Conservation (phyloP, 1,139 yeast species). For the Hemisphaericaspora subhashii region DNA sequence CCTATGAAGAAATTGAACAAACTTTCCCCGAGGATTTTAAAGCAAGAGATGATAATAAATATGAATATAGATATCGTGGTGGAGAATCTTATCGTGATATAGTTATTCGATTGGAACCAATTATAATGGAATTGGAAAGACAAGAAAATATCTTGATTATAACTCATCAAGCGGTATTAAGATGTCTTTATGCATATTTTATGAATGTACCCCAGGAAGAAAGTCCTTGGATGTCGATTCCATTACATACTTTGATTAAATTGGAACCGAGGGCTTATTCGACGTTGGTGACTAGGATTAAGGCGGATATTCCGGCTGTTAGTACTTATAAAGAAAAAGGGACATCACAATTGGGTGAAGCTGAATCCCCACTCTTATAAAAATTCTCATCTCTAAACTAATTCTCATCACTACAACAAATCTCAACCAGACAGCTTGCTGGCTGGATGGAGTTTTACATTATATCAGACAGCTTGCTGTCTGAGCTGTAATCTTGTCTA, state of each 20-base stretch:
- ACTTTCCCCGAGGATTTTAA: constrained; percentile 91
- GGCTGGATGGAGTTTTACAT: too few species aligned
- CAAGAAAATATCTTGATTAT: constrained; percentile 94
- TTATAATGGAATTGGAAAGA: constrained; percentile 95
- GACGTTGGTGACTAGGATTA: constrained; percentile 82
- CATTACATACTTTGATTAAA: constrained; percentile 89
- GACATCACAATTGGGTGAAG: constrained; percentile 73
- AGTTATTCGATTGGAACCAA: constrained; percentile 90
- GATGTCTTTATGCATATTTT: constrained; percentile 95
- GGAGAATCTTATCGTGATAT: constrained; percentile 97
- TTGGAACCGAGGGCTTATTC: constrained; percentile 93
- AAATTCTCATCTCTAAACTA: background rate
- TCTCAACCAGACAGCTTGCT: too few species aligned
- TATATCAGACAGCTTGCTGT: too few species aligned
- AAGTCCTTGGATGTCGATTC: constrained; percentile 99
- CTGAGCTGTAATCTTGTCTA: too few species aligned
- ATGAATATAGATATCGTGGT: constrained; percentile 92
- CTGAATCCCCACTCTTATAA: constrained; percentile 22
- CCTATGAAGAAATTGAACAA: constrained; percentile 78
- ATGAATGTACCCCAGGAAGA: constrained; percentile 98
- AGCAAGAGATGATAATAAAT: constrained; percentile 94
- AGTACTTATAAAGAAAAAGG: constrained; percentile 96
- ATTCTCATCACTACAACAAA: background rate
- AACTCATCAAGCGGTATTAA: constrained; percentile 95
- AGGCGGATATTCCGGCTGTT: constrained; percentile 97